A percentile compares a stretch with the other conserved stretches of the same genome.
Evolutionary conservation across 2,329 filamentous ascomycete species (phyloP).

Genomic region (Epichloe typhina): DNA sequence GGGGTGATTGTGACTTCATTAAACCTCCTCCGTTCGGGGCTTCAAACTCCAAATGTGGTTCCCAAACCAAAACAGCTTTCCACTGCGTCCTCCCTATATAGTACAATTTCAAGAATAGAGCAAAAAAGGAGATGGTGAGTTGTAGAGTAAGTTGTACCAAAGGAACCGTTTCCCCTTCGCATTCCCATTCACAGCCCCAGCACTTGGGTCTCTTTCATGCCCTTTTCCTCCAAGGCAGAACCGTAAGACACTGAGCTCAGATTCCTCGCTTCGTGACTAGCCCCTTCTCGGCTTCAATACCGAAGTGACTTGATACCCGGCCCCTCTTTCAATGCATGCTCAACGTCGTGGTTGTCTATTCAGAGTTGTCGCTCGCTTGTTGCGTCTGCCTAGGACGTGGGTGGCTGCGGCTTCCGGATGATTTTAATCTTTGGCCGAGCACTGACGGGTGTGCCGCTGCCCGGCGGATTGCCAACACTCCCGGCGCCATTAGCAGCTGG

Average conservation of each 20-base stretch:
- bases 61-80: not conserved
- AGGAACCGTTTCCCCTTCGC: not conserved
- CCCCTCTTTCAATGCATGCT: too few relatives aligned
- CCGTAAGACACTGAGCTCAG: too few relatives aligned
- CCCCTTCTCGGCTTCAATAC: too few relatives aligned
- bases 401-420: slow-evolving; percentile 21
- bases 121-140: too few relatives aligned
- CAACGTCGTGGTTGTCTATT: not conserved
- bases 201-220: too few relatives aligned
- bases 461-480: slow-evolving; percentile 13
- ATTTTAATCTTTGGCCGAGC: slow-evolving; percentile 25
- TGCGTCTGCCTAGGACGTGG: slow-evolving; percentile 9
- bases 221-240: too few relatives aligned
- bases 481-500: slow-evolving; percentile 13
- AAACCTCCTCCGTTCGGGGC: not conserved
- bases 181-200: not conserved
- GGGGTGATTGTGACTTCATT: not conserved
- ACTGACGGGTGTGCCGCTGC: slow-evolving; percentile 12
- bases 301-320: too few relatives aligned
- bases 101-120: not conserved
- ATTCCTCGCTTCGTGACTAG: too few relatives aligned
- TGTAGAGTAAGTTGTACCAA: too few relatives aligned
- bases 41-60: not conserved
- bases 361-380: not conserved
- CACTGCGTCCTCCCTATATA: not conserved